Evolutionary conservation across 1,284 basidiomycete species (phyloP).

Genomic region (Rhodotorula sp.): DNA sequence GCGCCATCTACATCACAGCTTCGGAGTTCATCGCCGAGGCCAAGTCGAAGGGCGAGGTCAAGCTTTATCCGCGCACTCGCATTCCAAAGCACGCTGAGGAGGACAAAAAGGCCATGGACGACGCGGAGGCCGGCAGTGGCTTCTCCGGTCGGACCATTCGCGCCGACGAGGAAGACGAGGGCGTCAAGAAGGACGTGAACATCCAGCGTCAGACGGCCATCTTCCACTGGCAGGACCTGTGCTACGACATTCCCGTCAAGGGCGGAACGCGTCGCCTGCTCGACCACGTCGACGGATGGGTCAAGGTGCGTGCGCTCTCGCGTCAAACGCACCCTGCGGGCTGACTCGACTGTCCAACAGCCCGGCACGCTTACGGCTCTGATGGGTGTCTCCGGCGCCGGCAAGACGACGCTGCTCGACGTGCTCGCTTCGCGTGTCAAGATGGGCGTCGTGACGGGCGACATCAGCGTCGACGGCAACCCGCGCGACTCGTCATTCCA

Average conservation of each 20-base stretch:
- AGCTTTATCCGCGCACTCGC: slow-evolving; percentile 55
- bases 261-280: slow-evolving; percentile 64
- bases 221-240: slow-evolving; percentile 54
- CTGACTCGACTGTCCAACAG: not conserved
- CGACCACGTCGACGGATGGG: slow-evolving; percentile 77
- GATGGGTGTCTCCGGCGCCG: slow-evolving; percentile 77
- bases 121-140: slow-evolving; percentile 36
- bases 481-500: slow-evolving; percentile 71
- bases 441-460: slow-evolving; percentile 74
- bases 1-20: slow-evolving; percentile 57
- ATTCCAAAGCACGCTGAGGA: slow-evolving; percentile 48
- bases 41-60: slow-evolving; percentile 57
- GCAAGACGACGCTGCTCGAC: slow-evolving; percentile 54
- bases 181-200: slow-evolving; percentile 42
- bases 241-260: slow-evolving; percentile 58
- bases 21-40: slow-evolving; percentile 56
- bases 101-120: not conserved
- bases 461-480: slow-evolving; percentile 74
- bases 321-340: too few species aligned
- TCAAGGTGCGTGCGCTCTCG: slow-evolving; percentile 58
- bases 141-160: slow-evolving; percentile 25
- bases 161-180: slow-evolving; percentile 9
- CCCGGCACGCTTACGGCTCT: slow-evolving; percentile 66
- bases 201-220: slow-evolving; percentile 54
- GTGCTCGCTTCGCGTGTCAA: slow-evolving; percentile 74